A percentile compares a stretch with the other conserved stretches of the same genome.
Conservation (phyloP, 2,329 filamentous ascomycete species). For the Davidsoniella australis region DNA sequence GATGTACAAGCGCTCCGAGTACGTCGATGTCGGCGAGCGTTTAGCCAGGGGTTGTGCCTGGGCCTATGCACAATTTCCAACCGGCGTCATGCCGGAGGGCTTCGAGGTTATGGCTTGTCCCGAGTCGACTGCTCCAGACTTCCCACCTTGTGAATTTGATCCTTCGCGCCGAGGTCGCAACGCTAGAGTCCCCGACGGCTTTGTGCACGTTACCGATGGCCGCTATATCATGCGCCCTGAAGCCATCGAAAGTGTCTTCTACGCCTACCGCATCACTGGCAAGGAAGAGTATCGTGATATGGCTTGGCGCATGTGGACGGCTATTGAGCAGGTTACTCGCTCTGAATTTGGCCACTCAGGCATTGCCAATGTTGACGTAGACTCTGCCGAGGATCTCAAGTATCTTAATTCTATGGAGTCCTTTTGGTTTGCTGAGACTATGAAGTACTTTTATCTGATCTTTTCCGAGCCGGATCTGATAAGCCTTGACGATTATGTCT, state of each 20-base stretch:
- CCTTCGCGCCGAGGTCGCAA: slow-evolving; percentile 17
- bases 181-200: slow-evolving; percentile 35
- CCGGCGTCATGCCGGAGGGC: slow-evolving; percentile 42
- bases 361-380: slow-evolving; percentile 23
- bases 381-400: slow-evolving; percentile 19
- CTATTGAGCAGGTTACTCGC: slow-evolving; percentile 27
- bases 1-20: slow-evolving; percentile 35
- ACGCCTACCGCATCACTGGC: slow-evolving; percentile 36
- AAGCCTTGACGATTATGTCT: slow-evolving; percentile 50
- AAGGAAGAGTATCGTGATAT: slow-evolving; percentile 29
- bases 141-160: slow-evolving; percentile 18
- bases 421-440: slow-evolving; percentile 56
- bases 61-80: slow-evolving; percentile 36
- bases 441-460: slow-evolving; percentile 61
- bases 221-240: slow-evolving; percentile 33
- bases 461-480: slow-evolving; percentile 48
- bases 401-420: slow-evolving; percentile 49
- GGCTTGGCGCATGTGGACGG: slow-evolving; percentile 36
- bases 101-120: slow-evolving; percentile 30
- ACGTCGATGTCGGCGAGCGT: slow-evolving; percentile 29
- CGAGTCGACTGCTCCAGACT: slow-evolving; percentile 15
- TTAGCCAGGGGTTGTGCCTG: slow-evolving; percentile 39
- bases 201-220: slow-evolving; percentile 36
- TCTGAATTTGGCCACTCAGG: slow-evolving; percentile 32
- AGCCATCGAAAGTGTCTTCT: slow-evolving; percentile 36